Conservation (phyloP, 305 asterid species). For the Fraxinus sp. region DNA sequence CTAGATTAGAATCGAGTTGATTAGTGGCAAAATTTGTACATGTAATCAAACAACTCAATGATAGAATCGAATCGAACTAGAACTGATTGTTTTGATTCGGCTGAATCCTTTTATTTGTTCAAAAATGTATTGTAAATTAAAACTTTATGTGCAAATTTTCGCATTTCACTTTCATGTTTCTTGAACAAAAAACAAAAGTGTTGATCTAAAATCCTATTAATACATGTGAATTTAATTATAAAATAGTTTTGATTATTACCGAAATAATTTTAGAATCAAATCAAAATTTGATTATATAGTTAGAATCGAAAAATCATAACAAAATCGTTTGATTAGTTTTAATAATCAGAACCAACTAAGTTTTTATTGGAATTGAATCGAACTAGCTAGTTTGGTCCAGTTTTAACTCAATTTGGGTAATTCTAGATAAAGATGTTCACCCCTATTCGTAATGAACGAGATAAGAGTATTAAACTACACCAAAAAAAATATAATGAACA, state of each 20-base stretch:
- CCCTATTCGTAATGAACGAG: too few species aligned
- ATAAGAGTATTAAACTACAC: too few species aligned
- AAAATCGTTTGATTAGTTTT: not conserved
- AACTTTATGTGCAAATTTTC: not conserved
- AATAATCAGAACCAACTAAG: not conserved
- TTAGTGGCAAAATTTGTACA: not conserved
- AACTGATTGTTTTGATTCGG: not conserved
- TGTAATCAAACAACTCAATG: not conserved
- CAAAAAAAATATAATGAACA: too few species aligned
- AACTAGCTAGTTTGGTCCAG: not conserved
- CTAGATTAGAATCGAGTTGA: not conserved
- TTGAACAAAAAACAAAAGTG: not conserved
- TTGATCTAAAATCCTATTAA: not conserved
- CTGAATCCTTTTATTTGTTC: not conserved
- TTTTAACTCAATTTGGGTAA: not conserved
- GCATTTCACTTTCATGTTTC: not conserved
- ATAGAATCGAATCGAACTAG: not conserved
- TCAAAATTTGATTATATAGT: not conserved
- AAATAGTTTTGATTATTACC: not conserved
- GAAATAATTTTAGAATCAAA: not conserved
- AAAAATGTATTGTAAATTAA: too few species aligned
- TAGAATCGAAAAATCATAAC: not conserved
- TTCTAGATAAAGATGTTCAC: not conserved
- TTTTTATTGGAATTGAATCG: not conserved
- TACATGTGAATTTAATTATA: not conserved